A percentile compares a stretch with the other conserved stretches of the same genome.
phyloP scores from a whole-genome alignment of 1,284 basidiomycete species.

The Cystobasidium slooffiae region DNA sequence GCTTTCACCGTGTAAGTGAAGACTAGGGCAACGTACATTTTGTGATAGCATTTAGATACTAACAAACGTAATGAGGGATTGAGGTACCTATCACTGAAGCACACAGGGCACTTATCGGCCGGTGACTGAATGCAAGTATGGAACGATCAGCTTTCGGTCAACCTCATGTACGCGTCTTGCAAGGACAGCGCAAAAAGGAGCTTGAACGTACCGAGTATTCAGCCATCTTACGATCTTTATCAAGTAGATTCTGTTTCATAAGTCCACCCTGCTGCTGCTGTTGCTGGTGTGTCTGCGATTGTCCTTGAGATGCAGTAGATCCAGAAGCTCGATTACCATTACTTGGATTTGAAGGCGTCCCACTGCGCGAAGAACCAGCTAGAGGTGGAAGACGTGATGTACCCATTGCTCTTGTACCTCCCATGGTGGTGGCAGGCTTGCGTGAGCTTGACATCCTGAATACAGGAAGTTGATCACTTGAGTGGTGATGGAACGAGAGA shows the following conservation, averaged over 20 bases:
- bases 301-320: not conserved
- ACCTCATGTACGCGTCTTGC: not conserved
- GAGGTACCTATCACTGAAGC: slow-evolving; percentile 93
- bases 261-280: slow-evolving; percentile 8
- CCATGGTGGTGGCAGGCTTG: not conserved
- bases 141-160: not conserved
- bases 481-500: no score
- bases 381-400: not conserved
- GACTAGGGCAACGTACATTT: slow-evolving; percentile 69
- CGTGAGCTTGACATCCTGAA: no score
- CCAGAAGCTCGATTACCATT: slow-evolving; percentile 8
- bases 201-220: slow-evolving; percentile 36
- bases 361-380: slow-evolving; percentile 9
- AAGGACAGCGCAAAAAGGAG: not conserved
- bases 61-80: slow-evolving; percentile 92
- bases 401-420: not conserved
- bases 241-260: slow-evolving; percentile 38
- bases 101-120: slow-evolving; percentile 89
- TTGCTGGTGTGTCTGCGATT: not conserved
- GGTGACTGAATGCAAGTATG: slow-evolving; percentile 21
- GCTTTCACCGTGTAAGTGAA: not conserved
- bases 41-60: slow-evolving; percentile 96
- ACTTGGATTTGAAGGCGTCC: slow-evolving; percentile 5
- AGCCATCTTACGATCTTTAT: slow-evolving; percentile 41
- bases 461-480: no score